Evolutionary conservation across 2,329 filamentous ascomycete species (phyloP), one percentile per base, ranked within the genome.

Genomic region (Pseudopithomyces chartarum): DNA sequence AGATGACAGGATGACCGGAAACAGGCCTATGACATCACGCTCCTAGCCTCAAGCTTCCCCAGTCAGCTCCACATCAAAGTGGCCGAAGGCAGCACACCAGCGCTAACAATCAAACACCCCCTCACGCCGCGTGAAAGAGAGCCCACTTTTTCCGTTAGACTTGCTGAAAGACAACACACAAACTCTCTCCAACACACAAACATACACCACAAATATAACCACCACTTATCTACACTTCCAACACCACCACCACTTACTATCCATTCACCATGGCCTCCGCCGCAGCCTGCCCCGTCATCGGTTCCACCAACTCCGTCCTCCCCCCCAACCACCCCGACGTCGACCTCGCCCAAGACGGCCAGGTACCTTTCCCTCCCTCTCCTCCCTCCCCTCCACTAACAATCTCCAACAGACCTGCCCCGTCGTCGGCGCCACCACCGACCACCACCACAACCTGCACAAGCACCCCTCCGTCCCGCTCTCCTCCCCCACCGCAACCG

Each of bases 391-490:
- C 1, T 6, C 7, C 26, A 12, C 40, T 52, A 19, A 52, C n/a
- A 19, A 22, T 10, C 38, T n/a, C 13, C 15, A 8, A 6, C 19
- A 32, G 42, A 68, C 76, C 61, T 80, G 78, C 70, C 78, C 78
- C 0, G 68, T 80, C 6, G 78, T 79, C 54, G 79, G 79, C 61
- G 79, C 79, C 43, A 79, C 72, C 40, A 78, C 78, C 51, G 72
- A 74, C 54, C 78, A 80, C 68, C 79, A 80, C 69, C 74, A 77
- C 65, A 74, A 74, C 66, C 71, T 76, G 36, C 73, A 75, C 64
- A 70, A 74, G 58, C 78, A 80, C 66, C 78, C 78, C 10, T 67
- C 70, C 13, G 67, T 75, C 23, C 69, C 73, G 4, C 66, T 67
- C 45, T 46, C 59, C 23, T 48, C 55, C 1, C 68, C 71, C 12